These are phyloP conservation scores for Fragaria vesca DNA, from an alignment of 306 rosid genomes.

Conservation along the genomic window DNA sequence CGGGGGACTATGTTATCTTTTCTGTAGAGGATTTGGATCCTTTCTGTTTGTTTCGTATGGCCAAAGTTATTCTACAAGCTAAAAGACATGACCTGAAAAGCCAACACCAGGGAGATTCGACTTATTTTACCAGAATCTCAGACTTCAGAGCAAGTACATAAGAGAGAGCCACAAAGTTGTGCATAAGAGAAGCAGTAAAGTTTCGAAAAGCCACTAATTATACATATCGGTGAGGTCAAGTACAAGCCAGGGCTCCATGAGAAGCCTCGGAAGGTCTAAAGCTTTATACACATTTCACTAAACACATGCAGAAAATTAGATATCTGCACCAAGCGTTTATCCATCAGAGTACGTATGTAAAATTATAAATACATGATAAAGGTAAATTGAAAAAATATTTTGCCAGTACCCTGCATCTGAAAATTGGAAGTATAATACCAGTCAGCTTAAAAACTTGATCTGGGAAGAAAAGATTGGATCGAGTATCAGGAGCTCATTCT, in stretches of 20 bases:
- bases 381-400: neutral
- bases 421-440: slow-evolving; percentile 1
- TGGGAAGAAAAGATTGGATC: too few relatives aligned
- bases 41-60: neutral
- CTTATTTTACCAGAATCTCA: slow-evolving; percentile 5
- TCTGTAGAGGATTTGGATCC: neutral
- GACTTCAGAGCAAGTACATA: neutral
- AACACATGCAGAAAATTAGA: neutral
- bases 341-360: neutral
- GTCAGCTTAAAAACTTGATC: neutral
- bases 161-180: neutral
- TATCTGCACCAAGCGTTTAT: slow-evolving; percentile 2
- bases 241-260: neutral
- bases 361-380: neutral
- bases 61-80: neutral
- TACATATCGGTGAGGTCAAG: neutral
- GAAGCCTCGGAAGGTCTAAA: neutral
- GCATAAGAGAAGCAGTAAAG: neutral
- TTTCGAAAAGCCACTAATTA: neutral
- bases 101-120: neutral
- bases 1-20: neutral
- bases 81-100: slow-evolving; percentile 6
- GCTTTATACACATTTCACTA: neutral
- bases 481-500: too few relatives aligned
- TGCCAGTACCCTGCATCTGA: neutral